Percentiles rank a stretch among this genome's conserved stretches.
phyloP scores from a whole-genome alignment of 192 early-diverging fungal species.

The Coemansia javaensis region DNA sequence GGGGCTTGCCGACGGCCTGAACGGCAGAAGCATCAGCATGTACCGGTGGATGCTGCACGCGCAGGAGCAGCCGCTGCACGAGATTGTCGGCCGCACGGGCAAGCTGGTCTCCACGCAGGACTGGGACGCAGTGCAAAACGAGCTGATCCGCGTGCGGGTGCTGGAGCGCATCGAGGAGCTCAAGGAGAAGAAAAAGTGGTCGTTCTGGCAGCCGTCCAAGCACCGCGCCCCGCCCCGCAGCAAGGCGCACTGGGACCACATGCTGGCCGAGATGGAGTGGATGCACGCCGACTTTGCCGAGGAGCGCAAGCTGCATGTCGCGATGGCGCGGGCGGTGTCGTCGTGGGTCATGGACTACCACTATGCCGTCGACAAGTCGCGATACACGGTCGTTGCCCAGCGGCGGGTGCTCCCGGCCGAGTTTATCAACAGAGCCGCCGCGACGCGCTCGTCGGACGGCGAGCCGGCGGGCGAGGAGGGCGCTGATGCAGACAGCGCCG shows the following conservation, averaged over 20 bases:
- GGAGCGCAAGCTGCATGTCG: conserved; percentile 46
- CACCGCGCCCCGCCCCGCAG: conserved; percentile 49
- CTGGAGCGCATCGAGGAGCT: conserved; percentile 51
- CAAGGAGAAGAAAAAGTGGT: conserved; percentile 46
- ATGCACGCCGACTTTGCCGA: conserved; percentile 50
- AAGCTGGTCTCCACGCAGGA: conserved; percentile 38
- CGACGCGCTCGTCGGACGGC: neutral
- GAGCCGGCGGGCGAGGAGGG: neutral
- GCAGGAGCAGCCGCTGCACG: conserved; percentile 42
- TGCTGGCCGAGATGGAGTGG: conserved; percentile 52
- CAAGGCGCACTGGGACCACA: conserved; percentile 53
- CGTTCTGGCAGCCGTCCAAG: conserved; percentile 48
- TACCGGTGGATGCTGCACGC: conserved; percentile 38
- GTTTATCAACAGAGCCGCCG: conserved; percentile 4
- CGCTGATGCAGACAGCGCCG: too few relatives aligned
- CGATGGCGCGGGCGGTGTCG: conserved; percentile 33
- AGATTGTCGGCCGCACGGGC: conserved; percentile 13
- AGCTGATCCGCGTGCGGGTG: conserved; percentile 37
- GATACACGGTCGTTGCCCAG: conserved; percentile 28
- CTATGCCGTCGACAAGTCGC: conserved; percentile 34
- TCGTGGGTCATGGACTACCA: conserved; percentile 54
- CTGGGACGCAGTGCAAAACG: conserved; percentile 48
- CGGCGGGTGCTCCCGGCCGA: conserved; percentile 10
- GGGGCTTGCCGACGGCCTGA: conserved; percentile 30
- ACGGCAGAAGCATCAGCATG: conserved; percentile 31